phyloP scores from a whole-genome alignment of 1,139 yeast genomes.

The Zygoascus meyerae region DNA sequence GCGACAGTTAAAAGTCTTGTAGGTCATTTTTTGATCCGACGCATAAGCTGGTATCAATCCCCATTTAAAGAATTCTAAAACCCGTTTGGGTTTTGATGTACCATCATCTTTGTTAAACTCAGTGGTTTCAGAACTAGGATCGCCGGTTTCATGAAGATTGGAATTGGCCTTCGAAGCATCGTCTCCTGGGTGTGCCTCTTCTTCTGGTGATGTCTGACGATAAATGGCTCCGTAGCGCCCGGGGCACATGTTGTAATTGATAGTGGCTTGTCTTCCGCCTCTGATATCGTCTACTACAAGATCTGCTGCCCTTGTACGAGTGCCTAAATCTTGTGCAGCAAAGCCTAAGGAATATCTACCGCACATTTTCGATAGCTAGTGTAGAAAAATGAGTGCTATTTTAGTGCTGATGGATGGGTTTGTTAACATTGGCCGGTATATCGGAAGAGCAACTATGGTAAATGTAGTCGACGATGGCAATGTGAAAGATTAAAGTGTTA shows the following conservation, averaged over 20 bases:
- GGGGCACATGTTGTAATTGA: constrained; percentile 48
- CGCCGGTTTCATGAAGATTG: not conserved
- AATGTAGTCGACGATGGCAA: too few species aligned
- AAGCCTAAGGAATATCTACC: constrained; percentile 21
- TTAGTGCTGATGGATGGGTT: too few species aligned
- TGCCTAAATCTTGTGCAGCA: constrained; percentile 18
- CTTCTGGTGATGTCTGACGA: constrained; percentile 6
- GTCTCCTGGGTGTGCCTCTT: not conserved
- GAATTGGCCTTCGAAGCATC: not conserved
- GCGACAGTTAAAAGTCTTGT: constrained; percentile 33
- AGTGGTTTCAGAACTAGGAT: not conserved
- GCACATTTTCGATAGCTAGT: constrained; percentile 15
- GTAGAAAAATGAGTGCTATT: too few species aligned
- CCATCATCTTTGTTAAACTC: constrained; percentile 8
- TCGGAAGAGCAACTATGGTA: too few species aligned
- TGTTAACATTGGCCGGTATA: too few species aligned
- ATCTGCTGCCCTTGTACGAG: constrained; percentile 17
- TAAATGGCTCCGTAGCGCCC: constrained; percentile 45
- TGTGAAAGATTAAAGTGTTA: too few species aligned
- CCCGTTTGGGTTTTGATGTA: constrained; percentile 9
- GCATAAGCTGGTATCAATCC: constrained; percentile 55
- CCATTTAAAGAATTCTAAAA: constrained; percentile 47
- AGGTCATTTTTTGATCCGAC: constrained; percentile 31
- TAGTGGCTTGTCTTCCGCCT: constrained; percentile 23
- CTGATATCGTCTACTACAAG: constrained; percentile 24